Conservation (phyloP, 2,329 filamentous ascomycete species). For the Penicillium sp. region DNA sequence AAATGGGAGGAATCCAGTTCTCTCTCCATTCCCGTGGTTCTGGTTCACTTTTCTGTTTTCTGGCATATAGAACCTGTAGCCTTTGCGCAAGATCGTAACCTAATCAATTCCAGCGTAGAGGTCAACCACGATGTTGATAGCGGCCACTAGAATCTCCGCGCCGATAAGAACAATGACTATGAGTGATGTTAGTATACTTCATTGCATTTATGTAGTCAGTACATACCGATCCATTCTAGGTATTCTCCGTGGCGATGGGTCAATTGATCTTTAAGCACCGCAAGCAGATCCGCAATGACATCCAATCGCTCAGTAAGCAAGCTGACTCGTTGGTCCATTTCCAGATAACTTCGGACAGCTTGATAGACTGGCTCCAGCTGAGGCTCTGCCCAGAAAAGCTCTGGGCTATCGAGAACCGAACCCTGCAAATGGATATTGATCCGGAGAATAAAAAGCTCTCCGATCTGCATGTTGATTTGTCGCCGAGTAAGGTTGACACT, state of each 20-base stretch:
- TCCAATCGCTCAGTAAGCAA: conserved; percentile 87
- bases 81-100: background rate
- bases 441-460: conserved; percentile 93
- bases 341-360: conserved; percentile 90
- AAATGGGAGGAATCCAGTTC: background rate
- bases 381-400: conserved; percentile 98
- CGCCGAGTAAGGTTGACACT: conserved; percentile 85
- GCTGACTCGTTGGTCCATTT: conserved; percentile 95
- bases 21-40: background rate
- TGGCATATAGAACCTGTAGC: background rate
- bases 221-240: conserved; percentile 80
- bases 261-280: conserved; percentile 92
- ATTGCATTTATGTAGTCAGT: background rate
- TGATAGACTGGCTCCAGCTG: conserved; percentile 96
- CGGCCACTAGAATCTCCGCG: conserved; percentile 90
- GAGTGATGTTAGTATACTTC: conserved; percentile 20
- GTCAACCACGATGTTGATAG: conserved; percentile 93
- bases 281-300: conserved; percentile 90
- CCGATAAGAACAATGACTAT: conserved; percentile 92
- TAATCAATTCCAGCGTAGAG: conserved; percentile 73
- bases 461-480: conserved; percentile 99
- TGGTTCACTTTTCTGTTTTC: background rate
- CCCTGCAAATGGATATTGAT: conserved; percentile 99
- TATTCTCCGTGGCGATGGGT: conserved; percentile 91
- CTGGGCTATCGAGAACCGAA: conserved; percentile 92